A percentile compares a stretch with the other conserved stretches of the same genome.
These are phyloP conservation scores for Mycena metata DNA, from an alignment of 768 basidiomycete species.

Conservation along the genomic window DNA sequence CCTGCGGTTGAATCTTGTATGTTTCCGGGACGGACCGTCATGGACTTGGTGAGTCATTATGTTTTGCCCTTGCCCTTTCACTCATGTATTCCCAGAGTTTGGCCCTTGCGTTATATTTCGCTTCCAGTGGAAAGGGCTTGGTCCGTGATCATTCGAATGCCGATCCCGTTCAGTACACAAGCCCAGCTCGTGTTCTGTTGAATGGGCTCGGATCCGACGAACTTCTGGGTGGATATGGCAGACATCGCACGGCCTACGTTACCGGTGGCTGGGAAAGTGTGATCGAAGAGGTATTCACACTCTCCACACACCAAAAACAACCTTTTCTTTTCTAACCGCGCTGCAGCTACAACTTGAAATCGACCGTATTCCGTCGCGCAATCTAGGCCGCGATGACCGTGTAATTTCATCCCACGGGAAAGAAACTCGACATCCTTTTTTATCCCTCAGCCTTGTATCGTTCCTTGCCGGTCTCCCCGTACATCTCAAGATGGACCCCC, in stretches of 20 bases:
- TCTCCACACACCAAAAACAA: conserved; percentile 3
- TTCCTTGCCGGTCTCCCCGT: conserved; percentile 87
- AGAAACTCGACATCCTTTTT: conserved; percentile 92
- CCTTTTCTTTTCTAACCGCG: conserved; percentile 8
- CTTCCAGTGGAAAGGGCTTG: conserved; percentile 83
- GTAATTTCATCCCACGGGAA: conserved; percentile 92
- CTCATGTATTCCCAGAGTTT: conserved; percentile 72
- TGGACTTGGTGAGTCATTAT: conserved; percentile 81
- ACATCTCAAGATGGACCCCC: conserved; percentile 84
- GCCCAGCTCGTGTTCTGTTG: conserved; percentile 84
- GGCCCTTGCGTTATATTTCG: conserved; percentile 93
- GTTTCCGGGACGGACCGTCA: conserved; percentile 84
- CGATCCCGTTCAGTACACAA: conserved; percentile 68
- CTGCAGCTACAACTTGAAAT: conserved; percentile 89
- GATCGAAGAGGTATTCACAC: conserved; percentile 76
- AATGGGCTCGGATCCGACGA: conserved; percentile 97
- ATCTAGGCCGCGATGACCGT: conserved; percentile 95
- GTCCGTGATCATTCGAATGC: conserved; percentile 55
- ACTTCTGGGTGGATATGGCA: conserved; percentile 91
- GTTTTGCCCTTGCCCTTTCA: conserved; percentile 15
- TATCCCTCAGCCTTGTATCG: conserved; percentile 82
- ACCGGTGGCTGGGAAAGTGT: conserved; percentile 80
- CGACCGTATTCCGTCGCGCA: conserved; percentile 87
- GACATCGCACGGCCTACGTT: conserved; percentile 85
- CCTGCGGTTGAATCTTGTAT: conserved; percentile 75